These are phyloP conservation scores for Saccharomyces hybrid DNA, from an alignment of 1,139 yeast species.

Conservation along the genomic window DNA sequence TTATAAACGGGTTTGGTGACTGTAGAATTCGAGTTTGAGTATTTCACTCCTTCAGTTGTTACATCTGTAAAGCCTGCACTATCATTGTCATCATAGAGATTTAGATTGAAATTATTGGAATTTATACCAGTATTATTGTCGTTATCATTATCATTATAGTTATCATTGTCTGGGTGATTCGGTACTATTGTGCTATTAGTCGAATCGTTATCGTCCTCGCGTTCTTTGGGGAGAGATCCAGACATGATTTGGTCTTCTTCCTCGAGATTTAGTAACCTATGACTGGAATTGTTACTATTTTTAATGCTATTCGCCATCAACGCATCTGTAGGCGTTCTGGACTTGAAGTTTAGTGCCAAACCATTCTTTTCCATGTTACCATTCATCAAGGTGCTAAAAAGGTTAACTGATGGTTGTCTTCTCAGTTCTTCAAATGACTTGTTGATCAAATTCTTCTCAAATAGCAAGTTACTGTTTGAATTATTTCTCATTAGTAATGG, in stretches of 20 bases:
- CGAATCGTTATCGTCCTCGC: neutral
- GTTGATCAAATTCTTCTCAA: conserved; percentile 24
- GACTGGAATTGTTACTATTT: conserved; percentile 10
- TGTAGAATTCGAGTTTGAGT: conserved; percentile 10
- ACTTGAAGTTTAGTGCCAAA: conserved; percentile 20
- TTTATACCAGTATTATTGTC: neutral
- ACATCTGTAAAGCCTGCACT: neutral
- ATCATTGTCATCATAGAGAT: conserved; percentile 17
- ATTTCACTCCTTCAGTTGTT: conserved; percentile 2
- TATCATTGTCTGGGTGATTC: neutral
- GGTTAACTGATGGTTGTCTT: conserved; percentile 15
- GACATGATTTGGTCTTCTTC: conserved; percentile 28
- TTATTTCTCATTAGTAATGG: neutral
- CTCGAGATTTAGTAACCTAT: conserved; percentile 13
- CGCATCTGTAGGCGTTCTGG: conserved; percentile 9
- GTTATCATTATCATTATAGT: neutral
- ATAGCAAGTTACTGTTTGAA: conserved; percentile 9
- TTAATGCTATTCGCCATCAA: neutral
- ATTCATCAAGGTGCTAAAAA: conserved; percentile 17
- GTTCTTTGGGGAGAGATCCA: conserved; percentile 10
- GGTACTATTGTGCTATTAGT: neutral
- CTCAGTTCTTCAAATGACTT: conserved; percentile 28
- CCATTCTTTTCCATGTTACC: conserved; percentile 15
- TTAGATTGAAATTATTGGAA: conserved; percentile 11
- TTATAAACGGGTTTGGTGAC: conserved; percentile 14